Conservation (phyloP, 257 asterid genomes). For the Vinca minor region DNA sequence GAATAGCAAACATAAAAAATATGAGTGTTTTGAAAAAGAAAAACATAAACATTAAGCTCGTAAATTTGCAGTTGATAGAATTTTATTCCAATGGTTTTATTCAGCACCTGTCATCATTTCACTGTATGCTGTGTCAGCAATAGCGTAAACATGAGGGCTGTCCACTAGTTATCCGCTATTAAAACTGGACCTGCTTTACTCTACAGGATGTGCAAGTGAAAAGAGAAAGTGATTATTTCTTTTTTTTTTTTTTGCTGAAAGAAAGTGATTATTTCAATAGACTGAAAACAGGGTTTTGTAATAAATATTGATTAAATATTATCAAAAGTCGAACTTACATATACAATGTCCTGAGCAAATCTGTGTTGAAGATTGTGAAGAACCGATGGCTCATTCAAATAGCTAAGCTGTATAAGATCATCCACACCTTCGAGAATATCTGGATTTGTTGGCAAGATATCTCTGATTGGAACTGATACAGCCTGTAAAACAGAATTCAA, state of each 20-base stretch:
- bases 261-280: constrained; percentile 10
- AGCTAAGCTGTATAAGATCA: constrained; percentile 81
- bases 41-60: neutral
- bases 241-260: no score
- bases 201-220: constrained; percentile 36
- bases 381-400: constrained; percentile 89
- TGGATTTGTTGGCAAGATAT: constrained; percentile 86
- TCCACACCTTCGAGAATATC: constrained; percentile 79
- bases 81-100: constrained; percentile 15
- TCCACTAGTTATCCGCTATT: constrained; percentile 70
- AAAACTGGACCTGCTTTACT: constrained; percentile 88
- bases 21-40: constrained; percentile 16
- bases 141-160: constrained; percentile 84
- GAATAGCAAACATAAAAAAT: constrained; percentile 13
- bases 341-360: constrained; percentile 57
- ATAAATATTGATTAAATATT: constrained; percentile 6
- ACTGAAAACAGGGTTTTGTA: constrained; percentile 9
- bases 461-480: constrained; percentile 44
- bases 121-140: constrained; percentile 63
- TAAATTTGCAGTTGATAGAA: neutral
- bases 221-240: constrained; percentile 15
- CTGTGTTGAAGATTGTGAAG: constrained; percentile 72
- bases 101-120: constrained; percentile 71
- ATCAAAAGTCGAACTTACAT: constrained; percentile 40
- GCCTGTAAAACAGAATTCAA: constrained; percentile 35